A percentile compares a stretch with the other conserved stretches of the same genome.
These are phyloP conservation scores for Porcisia hertigi DNA, from an alignment of 208 protist genomes.

Conservation along the genomic window DNA sequence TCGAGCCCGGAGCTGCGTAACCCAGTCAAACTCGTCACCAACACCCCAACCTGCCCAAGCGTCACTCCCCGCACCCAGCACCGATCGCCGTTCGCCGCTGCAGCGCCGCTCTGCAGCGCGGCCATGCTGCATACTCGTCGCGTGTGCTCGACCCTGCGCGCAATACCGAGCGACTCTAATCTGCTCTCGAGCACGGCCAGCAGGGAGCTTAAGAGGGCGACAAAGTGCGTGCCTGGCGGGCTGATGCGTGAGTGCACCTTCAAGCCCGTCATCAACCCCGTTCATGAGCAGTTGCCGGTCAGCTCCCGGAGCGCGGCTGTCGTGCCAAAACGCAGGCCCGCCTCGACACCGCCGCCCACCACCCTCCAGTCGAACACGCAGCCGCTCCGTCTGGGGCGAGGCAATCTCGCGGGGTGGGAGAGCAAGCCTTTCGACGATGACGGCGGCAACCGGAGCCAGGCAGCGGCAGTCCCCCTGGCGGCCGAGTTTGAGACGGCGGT, in stretches of 20 bases:
- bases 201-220: conserved; percentile 23
- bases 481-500: conserved; percentile 52
- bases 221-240: conserved; percentile 37
- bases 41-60: background rate
- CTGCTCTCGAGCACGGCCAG: conserved; percentile 31
- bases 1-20: conserved; percentile 22
- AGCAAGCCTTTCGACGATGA: conserved; percentile 10
- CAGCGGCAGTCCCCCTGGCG: conserved; percentile 4
- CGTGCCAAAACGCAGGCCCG: background rate
- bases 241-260: conserved; percentile 64
- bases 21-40: background rate
- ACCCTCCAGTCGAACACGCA: conserved; percentile 16
- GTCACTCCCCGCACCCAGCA: conserved; percentile 3
- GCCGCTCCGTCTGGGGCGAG: conserved; percentile 27
- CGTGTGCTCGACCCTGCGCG: conserved; percentile 5
- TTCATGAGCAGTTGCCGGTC: background rate
- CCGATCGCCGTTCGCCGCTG: conserved; percentile 7
- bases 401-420: conserved; percentile 24
- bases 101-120: background rate
- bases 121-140: background rate
- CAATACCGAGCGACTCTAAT: conserved; percentile 26
- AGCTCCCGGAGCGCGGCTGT: background rate
- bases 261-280: conserved; percentile 45
- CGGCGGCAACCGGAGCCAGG: background rate
- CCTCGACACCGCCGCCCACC: background rate